phyloP scores from a whole-genome alignment of 768 basidiomycete genomes.

The Russula earlei region DNA sequence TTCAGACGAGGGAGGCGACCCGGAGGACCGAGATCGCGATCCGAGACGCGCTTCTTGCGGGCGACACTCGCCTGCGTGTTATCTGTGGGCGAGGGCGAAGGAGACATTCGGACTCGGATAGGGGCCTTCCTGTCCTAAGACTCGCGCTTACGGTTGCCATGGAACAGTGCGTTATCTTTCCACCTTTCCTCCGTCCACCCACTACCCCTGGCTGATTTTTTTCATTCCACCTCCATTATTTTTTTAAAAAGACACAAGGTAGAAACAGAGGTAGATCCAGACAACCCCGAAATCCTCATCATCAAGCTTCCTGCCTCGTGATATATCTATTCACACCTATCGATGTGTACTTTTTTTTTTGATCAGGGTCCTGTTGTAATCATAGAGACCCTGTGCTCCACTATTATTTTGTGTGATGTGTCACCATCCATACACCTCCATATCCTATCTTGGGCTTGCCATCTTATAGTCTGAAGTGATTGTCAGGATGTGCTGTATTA shows the following conservation, averaged over 20 bases:
- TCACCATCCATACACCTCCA: background rate
- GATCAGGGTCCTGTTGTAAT: background rate
- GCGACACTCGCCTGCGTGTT: slow-evolving; percentile 26
- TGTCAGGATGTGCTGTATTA: background rate
- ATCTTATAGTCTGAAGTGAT: background rate
- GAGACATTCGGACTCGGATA: slow-evolving; percentile 24
- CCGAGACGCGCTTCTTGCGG: slow-evolving; percentile 25
- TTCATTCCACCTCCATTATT: background rate
- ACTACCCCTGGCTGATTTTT: too few relatives aligned
- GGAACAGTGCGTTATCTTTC: slow-evolving; percentile 22
- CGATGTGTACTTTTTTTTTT: background rate
- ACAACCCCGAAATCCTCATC: slow-evolving; percentile 26
- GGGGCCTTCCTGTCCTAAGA: slow-evolving; percentile 27
- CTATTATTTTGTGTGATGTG: background rate
- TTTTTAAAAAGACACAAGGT: slow-evolving; percentile 22
- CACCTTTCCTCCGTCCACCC: too few relatives aligned
- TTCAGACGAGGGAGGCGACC: slow-evolving; percentile 27
- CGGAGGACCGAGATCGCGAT: slow-evolving; percentile 27
- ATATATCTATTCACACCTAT: background rate
- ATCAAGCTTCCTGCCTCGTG: slow-evolving; percentile 21
- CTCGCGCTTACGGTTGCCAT: slow-evolving; percentile 25
- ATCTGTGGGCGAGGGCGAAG: slow-evolving; percentile 27
- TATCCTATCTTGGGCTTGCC: background rate
- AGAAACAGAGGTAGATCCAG: slow-evolving; percentile 22
- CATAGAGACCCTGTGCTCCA: background rate